Evolutionary conservation across 129 eudicot species (phyloP).

Genomic region (Flaveria robusta): DNA sequence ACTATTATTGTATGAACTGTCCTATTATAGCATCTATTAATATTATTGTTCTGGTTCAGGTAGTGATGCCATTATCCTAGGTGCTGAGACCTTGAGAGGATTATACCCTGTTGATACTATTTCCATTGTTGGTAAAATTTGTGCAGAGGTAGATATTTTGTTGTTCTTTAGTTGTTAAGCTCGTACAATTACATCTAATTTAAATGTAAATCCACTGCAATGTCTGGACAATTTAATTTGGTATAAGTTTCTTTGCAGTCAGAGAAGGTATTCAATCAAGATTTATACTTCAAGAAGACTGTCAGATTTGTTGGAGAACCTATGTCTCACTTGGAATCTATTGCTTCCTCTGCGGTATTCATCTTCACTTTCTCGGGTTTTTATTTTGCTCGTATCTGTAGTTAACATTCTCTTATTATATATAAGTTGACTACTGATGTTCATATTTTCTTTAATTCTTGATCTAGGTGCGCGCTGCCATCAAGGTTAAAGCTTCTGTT

Average conservation of each 20-base stretch:
- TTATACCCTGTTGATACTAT: conserved; percentile 75
- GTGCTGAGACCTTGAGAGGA: conserved; percentile 79
- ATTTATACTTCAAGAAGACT: conserved; percentile 62
- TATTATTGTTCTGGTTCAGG: conserved; percentile 47
- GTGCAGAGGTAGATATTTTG: conserved; percentile 61
- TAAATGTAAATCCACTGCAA: no score
- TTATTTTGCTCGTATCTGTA: conserved; percentile 10
- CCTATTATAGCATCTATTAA: background rate
- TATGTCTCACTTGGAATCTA: conserved; percentile 79
- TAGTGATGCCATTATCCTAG: conserved; percentile 73
- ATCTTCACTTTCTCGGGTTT: background rate
- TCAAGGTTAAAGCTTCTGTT: conserved; percentile 86
- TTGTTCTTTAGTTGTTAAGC: conserved; percentile 11
- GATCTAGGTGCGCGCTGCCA: conserved; percentile 77
- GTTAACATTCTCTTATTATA: conserved; percentile 1
- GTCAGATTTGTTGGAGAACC: conserved; percentile 74
- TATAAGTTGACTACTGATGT: background rate
- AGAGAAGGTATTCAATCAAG: conserved; percentile 82
- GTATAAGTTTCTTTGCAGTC: conserved; percentile 46
- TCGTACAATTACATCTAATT: background rate
- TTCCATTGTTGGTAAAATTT: conserved; percentile 72
- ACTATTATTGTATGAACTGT: background rate
- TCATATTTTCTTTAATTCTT: conserved; percentile 4
- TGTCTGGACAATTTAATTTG: no score
- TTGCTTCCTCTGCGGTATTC: conserved; percentile 83